Base-by-base conservation (phyloP, 345 rosid genomes). In the Trapa incisa region DNA sequence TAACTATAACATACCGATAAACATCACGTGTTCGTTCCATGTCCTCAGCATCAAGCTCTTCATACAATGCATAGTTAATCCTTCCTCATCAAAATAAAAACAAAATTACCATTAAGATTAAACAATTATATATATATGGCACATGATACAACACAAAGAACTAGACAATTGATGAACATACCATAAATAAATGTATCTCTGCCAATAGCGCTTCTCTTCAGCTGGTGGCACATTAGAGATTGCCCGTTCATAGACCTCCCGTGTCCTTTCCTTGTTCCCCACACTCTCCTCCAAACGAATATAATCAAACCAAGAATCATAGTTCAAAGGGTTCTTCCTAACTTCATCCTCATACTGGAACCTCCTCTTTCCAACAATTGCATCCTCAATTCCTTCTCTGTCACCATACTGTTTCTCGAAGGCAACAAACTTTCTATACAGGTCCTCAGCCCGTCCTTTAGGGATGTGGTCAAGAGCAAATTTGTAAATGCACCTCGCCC, bases 261-360 rank as follows among this genome's bases (percentile, higher is more conserved):
- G 74, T 2, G 82, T 72, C 80, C 92, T 83, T 62, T 73, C 87
- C 69, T 85, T 86, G 39, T 65, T 82, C 56, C 87, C 94, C 2
- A 80, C 96, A 72, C 78, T 87, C 78, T 91, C 94, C 64, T 91
- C 97, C 75, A 89, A 68, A 67, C 88, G 82, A 52, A 89, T 78
- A 41, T 89, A 92, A 78, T 89, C 96, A 5, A 92, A 89, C 98
- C 96, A 92, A 0, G 84, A 73, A 73, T 92, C 98, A 48, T 89
- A 92, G 71, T 85, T 92, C 77, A 80, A 61, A 0, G 88, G 91
- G 58, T 82, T 92, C 87, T 92, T 92, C 79, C 86, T 80, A 54
- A 92, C 88, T 72, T 89, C 96, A 66, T 86, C 95, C 72, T 89
- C 96, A 70, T 92, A 92, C 68, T 89, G 92, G 77, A 92, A 88